Percentiles rank a stretch among this genome's conserved stretches.
These are phyloP conservation scores for Staphylotrichum tortipilum DNA, from an alignment of 495 filamentous ascomycete genomes.

Conservation along the genomic window DNA sequence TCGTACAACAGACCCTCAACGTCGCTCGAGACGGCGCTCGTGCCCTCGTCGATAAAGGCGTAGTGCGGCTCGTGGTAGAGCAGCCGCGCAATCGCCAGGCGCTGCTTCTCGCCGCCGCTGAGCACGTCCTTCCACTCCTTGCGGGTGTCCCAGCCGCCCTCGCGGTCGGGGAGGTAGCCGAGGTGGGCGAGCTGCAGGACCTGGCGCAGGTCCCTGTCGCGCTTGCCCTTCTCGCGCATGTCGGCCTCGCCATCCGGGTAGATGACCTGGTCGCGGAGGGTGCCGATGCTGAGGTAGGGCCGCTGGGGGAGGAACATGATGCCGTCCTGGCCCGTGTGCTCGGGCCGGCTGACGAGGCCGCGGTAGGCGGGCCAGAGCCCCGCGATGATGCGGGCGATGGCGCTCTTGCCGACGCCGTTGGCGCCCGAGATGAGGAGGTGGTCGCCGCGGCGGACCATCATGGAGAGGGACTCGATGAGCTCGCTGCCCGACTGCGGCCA, in stretches of 20 bases:
- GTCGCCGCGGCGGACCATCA: conserved; percentile 81
- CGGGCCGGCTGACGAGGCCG: conserved; percentile 76
- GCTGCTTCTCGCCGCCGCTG: conserved; percentile 95
- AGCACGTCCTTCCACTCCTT: conserved; percentile 99
- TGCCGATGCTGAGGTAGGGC: conserved; percentile 90
- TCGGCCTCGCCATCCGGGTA: conserved; percentile 93
- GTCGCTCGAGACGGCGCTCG: conserved; percentile 84
- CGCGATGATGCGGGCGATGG: conserved; percentile 80
- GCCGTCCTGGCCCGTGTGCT: conserved; percentile 71
- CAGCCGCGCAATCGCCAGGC: conserved; percentile 80
- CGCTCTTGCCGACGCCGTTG: conserved; percentile 90
- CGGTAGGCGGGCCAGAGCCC: conserved; percentile 96
- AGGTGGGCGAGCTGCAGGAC: conserved; percentile 76
- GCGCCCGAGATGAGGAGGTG: conserved; percentile 91
- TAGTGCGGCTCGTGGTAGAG: conserved; percentile 93
- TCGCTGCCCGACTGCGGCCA: conserved; percentile 84
- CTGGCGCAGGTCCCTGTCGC: conserved; percentile 62
- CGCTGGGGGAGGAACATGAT: conserved; percentile 98
- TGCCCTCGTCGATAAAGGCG: conserved; percentile 92
- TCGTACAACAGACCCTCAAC: conserved; percentile 94
- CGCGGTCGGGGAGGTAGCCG: conserved; percentile 80
- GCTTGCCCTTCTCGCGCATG: conserved; percentile 73
- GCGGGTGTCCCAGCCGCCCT: conserved; percentile 91
- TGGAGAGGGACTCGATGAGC: conserved; percentile 75
- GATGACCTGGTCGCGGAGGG: conserved; percentile 92